A percentile compares a stretch with the other conserved stretches of the same genome.
These are phyloP conservation scores for Arthrobotrys iridis DNA, from an alignment of 2,329 filamentous ascomycete species.

Conservation along the genomic window DNA sequence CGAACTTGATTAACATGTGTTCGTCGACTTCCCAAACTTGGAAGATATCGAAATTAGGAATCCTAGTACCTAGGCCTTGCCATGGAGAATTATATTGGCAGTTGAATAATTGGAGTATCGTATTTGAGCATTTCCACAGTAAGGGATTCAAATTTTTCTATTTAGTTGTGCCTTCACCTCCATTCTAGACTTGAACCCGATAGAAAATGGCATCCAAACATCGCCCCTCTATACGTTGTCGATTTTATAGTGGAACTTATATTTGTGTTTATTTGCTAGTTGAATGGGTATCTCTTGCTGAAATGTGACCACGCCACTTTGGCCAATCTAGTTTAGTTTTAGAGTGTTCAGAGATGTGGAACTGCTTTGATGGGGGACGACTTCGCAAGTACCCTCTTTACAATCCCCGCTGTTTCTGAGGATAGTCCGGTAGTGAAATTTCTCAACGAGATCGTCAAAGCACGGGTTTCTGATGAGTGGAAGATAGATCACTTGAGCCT, in stretches of 20 bases:
- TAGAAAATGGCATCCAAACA: background rate
- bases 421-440: constrained; percentile 7
- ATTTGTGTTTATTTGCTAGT: background rate
- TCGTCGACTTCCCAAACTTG: constrained; percentile 16
- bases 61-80: background rate
- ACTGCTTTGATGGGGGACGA: background rate
- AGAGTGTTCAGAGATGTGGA: constrained; percentile 4
- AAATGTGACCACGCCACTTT: background rate
- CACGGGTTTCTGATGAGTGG: constrained; percentile 9
- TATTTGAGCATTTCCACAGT: background rate
- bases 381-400: constrained; percentile 8
- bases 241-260: constrained; percentile 18
- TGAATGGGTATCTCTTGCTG: background rate
- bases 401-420: background rate
- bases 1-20: background rate
- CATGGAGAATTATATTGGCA: background rate
- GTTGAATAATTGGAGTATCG: background rate
- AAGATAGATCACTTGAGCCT: constrained; percentile 11
- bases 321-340: constrained; percentile 5
- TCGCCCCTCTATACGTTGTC: background rate
- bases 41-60: constrained; percentile 13
- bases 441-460: constrained; percentile 1
- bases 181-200: background rate
- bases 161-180: background rate
- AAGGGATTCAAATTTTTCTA: background rate